Conservation (phyloP, 2,329 filamentous ascomycete genomes). For the Pseudogymnoascus sp. region DNA sequence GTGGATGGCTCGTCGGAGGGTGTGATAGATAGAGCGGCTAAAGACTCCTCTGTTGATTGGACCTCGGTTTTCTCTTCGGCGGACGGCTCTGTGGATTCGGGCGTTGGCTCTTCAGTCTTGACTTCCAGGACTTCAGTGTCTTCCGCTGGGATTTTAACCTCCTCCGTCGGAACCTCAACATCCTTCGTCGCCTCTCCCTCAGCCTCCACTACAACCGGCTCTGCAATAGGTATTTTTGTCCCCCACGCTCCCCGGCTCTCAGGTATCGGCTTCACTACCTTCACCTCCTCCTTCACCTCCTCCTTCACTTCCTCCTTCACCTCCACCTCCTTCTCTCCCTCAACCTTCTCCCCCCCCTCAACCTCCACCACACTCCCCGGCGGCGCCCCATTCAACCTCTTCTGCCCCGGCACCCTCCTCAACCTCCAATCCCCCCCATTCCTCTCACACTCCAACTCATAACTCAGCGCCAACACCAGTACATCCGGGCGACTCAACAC, state of each 20-base stretch:
- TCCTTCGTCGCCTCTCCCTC: slow-evolving; percentile 23
- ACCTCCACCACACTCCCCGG: slow-evolving; percentile 22
- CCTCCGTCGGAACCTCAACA: background rate
- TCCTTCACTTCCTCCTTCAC: slow-evolving; percentile 15
- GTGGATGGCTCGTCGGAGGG: background rate
- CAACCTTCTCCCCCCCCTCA: slow-evolving; percentile 12
- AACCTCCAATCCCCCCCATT: slow-evolving; percentile 86
- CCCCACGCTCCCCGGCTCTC: slow-evolving; percentile 24
- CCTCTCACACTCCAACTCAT: slow-evolving; percentile 87
- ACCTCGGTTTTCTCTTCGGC: background rate
- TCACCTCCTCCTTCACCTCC: slow-evolving; percentile 12
- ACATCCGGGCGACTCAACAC: slow-evolving; percentile 87
- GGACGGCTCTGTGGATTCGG: slow-evolving; percentile 10
- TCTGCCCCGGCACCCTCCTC: slow-evolving; percentile 71
- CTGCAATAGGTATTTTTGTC: slow-evolving; percentile 16
- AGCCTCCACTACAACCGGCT: slow-evolving; percentile 17
- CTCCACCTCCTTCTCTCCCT: slow-evolving; percentile 11
- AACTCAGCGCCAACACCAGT: slow-evolving; percentile 80
- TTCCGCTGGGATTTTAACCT: background rate
- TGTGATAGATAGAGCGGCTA: slow-evolving; percentile 13
- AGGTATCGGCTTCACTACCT: slow-evolving; percentile 11
- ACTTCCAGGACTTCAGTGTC: background rate
- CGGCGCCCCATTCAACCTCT: slow-evolving; percentile 63
- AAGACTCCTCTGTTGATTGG: slow-evolving; percentile 7
- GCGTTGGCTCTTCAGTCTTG: slow-evolving; percentile 16